Percentiles rank a stretch among this genome's conserved stretches.
Evolutionary conservation across 768 basidiomycete genomes (phyloP).

Genomic region (Leucosporidium scottii): DNA sequence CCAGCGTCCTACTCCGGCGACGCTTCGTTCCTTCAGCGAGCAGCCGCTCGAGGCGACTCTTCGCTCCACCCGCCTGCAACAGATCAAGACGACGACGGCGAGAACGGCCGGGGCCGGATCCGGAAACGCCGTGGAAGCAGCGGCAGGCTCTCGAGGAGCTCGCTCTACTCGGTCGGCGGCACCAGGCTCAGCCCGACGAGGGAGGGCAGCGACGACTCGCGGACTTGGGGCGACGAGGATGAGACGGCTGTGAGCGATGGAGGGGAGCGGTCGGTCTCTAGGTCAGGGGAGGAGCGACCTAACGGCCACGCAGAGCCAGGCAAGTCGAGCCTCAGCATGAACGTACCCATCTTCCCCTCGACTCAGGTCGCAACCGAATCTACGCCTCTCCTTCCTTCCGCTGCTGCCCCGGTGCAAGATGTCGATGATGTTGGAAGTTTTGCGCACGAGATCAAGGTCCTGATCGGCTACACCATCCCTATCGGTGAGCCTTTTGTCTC

Average conservation of each 20-base stretch:
- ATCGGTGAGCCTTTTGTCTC: background rate
- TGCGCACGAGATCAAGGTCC: constrained; percentile 1
- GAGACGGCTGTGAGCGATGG: background rate
- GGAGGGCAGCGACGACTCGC: constrained; percentile 9
- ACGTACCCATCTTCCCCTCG: background rate
- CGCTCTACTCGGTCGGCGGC: constrained; percentile 14
- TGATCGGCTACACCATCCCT: background rate
- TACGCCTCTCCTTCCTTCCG: background rate
- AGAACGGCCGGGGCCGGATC: too few relatives aligned
- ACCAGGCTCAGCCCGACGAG: constrained; percentile 22
- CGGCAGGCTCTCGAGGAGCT: constrained; percentile 2
- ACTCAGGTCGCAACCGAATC: background rate
- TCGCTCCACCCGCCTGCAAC: background rate
- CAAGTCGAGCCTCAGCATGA: background rate
- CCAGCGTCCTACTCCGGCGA: constrained; percentile 22
- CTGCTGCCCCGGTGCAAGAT: background rate
- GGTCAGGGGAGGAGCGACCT: background rate
- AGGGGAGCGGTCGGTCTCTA: background rate
- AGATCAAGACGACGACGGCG: too few relatives aligned
- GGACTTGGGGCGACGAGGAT: constrained; percentile 2
- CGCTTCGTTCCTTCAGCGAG: constrained; percentile 24
- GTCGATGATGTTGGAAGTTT: background rate
- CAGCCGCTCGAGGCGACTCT: background rate
- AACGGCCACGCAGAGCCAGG: background rate
- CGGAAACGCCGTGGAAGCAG: background rate